Evolutionary conservation across 768 basidiomycete species (phyloP).

Genomic region (Pulveroboletus sp.): DNA sequence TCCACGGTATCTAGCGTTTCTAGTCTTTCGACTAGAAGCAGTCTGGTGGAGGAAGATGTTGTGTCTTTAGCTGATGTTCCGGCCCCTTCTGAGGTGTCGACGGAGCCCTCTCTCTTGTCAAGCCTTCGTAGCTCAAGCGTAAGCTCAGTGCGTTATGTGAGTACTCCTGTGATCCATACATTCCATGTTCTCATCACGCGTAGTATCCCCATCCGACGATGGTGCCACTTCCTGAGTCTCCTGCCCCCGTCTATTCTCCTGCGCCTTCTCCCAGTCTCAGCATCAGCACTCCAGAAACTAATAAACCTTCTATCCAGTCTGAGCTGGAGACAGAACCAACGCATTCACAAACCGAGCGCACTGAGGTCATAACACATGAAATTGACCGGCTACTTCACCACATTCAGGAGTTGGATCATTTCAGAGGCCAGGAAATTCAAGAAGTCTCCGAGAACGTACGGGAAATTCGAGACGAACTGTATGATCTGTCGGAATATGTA

Average conservation of each 20-base stretch:
- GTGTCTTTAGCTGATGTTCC: constrained; percentile 16
- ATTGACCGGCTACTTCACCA: constrained; percentile 48
- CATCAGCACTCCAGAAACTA: constrained; percentile 43
- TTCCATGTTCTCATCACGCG: constrained; percentile 1
- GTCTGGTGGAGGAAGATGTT: constrained; percentile 31
- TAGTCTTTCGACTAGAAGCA: constrained; percentile 39
- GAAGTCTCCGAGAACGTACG: constrained; percentile 64
- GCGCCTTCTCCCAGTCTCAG: constrained; percentile 45
- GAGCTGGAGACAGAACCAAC: constrained; percentile 42
- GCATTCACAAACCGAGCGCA: constrained; percentile 33
- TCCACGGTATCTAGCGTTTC: constrained; percentile 39
- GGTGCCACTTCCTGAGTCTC: constrained; percentile 22
- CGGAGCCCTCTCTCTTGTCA: constrained; percentile 55
- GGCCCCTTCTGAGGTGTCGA: constrained; percentile 37
- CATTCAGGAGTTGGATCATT: constrained; percentile 60
- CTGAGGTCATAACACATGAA: constrained; percentile 46
- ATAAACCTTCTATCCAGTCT: constrained; percentile 46
- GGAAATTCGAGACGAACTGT: constrained; percentile 64
- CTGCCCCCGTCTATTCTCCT: constrained; percentile 26
- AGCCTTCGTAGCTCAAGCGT: constrained; percentile 30
- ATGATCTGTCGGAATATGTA: constrained; percentile 54
- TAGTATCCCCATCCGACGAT: constrained; percentile 32
- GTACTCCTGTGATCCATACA: constrained; percentile 14
- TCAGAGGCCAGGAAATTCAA: constrained; percentile 57
- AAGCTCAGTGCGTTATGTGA: constrained; percentile 31